Evolutionary conservation across 208 protist species (phyloP), one percentile per base, ranked within the genome.

Genomic region (Dictyostelium gargantuum): DNA sequence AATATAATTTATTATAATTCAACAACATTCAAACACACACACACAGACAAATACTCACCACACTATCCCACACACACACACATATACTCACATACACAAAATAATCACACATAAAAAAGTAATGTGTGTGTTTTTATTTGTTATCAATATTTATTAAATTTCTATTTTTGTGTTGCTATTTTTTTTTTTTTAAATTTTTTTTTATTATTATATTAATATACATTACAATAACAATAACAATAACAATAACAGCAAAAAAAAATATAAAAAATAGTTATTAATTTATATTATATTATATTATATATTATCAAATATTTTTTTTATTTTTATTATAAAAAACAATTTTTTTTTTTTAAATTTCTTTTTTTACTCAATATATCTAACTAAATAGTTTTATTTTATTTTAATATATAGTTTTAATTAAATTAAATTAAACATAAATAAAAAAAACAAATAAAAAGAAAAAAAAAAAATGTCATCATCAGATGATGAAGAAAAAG

Each of bases 401-500:
- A 15, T 61, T 54, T 54, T 54, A n/a, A 54, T 54, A 1, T 23
- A 54, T 54, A 23, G 23, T 23, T 17, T 13, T 19, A 15, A 15
- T 52, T 19, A 23, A 54, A 23, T 23, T 29, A n/a, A 61, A n/a
- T n/a, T n/a, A 32, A 63, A 32, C 26, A 66, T 2, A 66, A 66
- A 66, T n/a, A n/a, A 29, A n/a, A 58, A 58, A 58, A 56, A 26
- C 0, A 56, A 56, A 15, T 4, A 6, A 21, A 32, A 32, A 17
- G 23, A 32, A 40, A 35, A 70, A 19, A 42, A n/a, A n/a, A 74
- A n/a, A 44, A 73, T 73, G 68, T 61, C 54, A 70, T 70, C 29
- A 23, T 70, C 61, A 70, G 54, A 50, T 61, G 63, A 70, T 70
- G 63, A 70, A 23, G 63, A 82, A 70, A 70, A 70, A 70, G 63